Conservation (phyloP, 495 filamentous ascomycete species). For the Jackrogersella multiformis region DNA sequence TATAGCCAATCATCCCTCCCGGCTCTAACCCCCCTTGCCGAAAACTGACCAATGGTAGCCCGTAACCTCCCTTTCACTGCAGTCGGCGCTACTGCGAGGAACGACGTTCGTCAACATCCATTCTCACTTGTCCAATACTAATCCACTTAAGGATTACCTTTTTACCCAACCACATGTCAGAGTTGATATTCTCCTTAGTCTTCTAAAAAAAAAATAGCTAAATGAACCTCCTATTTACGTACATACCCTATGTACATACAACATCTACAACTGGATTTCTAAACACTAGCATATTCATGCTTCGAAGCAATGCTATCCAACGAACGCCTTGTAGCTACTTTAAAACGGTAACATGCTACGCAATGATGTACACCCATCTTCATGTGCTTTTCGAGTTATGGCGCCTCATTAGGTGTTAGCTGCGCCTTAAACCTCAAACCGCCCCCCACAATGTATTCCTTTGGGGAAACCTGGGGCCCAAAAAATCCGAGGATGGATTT, state of each 20-base stretch:
- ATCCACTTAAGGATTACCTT: slow-evolving; percentile 33
- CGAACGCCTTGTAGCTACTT: slow-evolving; percentile 32
- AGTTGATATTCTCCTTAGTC: slow-evolving; percentile 19
- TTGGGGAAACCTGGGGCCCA: slow-evolving; percentile 30
- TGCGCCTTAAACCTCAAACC: slow-evolving; percentile 36
- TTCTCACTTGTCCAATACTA: slow-evolving; percentile 41
- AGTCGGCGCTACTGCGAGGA: slow-evolving; percentile 47
- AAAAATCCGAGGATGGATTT: slow-evolving; percentile 1
- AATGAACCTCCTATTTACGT: slow-evolving; percentile 21
- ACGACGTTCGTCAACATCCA: slow-evolving; percentile 44
- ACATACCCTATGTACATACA: background rate
- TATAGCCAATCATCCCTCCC: slow-evolving; percentile 39
- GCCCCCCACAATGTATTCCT: slow-evolving; percentile 29
- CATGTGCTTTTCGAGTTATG: slow-evolving; percentile 12
- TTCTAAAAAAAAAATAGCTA: slow-evolving; percentile 35
- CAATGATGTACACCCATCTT: slow-evolving; percentile 12
- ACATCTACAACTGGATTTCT: background rate
- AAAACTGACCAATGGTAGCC: slow-evolving; percentile 31
- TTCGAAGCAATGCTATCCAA: slow-evolving; percentile 27
- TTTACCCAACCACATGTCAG: slow-evolving; percentile 39
- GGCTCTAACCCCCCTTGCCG: slow-evolving; percentile 36
- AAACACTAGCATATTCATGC: slow-evolving; percentile 20
- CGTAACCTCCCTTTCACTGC: slow-evolving; percentile 35
- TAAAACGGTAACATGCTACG: slow-evolving; percentile 27
- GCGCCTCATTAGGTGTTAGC: slow-evolving; percentile 26